Evolutionary conservation across 2,329 filamentous ascomycete genomes (phyloP), one percentile per base, ranked within the genome.

Genomic region (Cercospora sp.): DNA sequence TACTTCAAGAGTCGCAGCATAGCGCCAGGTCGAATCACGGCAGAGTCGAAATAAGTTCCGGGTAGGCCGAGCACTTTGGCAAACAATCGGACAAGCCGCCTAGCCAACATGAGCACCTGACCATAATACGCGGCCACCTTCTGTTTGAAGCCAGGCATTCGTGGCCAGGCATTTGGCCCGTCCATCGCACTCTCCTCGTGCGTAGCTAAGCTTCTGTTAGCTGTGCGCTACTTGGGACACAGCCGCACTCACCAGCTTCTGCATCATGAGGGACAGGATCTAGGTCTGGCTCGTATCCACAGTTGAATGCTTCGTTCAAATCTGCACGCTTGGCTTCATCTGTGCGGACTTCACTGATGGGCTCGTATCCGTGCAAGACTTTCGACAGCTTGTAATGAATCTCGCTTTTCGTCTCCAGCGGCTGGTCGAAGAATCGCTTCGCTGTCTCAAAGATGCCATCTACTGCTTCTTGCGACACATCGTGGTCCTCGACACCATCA

Each of bases 341-440:
- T 18, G 85, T 88, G 10, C 89, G 86, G 79, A 93, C 93, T 79
- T 93, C 91, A 57, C 89, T 91, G 90, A 94, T 74, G 82, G 83
- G 60, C 92, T 81, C 48, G 81, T 81, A 75, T 89, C 84, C 80
- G 93, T 94, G 71, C 87, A 83, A 9, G 83, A 83, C 64, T 82
- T 77, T 5, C 87, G 90, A 87, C n/a, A 81, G 80, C 79, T 94
- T 94, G 83, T 94, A 93, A 69, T 71, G 63, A 55, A 73, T 72
- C 55, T 83, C 81, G 61, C 88, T 87, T 9, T 91, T 93, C 64
- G 70, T 66, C 20, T 70, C 66, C 23, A 76, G 69, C 18, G 72
- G 63, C 51, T 74, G 73, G n/a, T 71, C 62, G 60, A 76, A 72
- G 60, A 71, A 72, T 20, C 85, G 80, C 51, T 71, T 66, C 2